Conservation (phyloP, 1,284 basidiomycete genomes). For the Tilletia horrida region DNA sequence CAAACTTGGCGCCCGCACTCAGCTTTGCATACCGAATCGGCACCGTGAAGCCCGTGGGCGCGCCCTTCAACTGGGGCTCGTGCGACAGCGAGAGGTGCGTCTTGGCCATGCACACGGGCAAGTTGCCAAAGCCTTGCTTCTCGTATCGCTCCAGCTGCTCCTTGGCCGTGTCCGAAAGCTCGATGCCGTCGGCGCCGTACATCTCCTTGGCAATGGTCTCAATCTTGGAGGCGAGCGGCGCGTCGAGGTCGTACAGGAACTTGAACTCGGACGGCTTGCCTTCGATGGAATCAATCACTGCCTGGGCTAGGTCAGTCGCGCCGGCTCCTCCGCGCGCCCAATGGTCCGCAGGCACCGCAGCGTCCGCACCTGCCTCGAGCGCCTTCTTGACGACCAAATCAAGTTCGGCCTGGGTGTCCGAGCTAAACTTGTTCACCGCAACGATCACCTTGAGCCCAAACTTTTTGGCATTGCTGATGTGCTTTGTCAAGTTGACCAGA, state of each 20-base stretch:
- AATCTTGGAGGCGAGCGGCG: conserved; percentile 49
- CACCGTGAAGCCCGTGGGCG: conserved; percentile 67
- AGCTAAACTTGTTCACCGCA: conserved; percentile 88
- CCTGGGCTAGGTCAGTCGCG: conserved; percentile 47
- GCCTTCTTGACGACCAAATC: conserved; percentile 77
- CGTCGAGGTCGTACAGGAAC: conserved; percentile 50
- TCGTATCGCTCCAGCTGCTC: conserved; percentile 89
- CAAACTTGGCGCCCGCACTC: conserved; percentile 89
- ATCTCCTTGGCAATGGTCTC: conserved; percentile 50
- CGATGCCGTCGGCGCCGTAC: conserved; percentile 53
- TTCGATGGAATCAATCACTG: conserved; percentile 46
- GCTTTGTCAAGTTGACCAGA: conserved; percentile 86
- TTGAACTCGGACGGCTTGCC: conserved; percentile 43
- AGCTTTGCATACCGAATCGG: conserved; percentile 86
- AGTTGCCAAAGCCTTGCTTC: conserved; percentile 73
- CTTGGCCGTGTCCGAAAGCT: conserved; percentile 66
- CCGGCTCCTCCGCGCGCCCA: conserved; percentile 58
- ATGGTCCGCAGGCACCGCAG: conserved; percentile 91
- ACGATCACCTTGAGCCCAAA: conserved; percentile 96
- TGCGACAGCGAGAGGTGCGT: conserved; percentile 70
- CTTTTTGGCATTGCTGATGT: conserved; percentile 92
- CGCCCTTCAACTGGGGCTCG: conserved; percentile 47
- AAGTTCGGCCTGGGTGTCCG: conserved; percentile 86
- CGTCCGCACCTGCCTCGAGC: conserved; percentile 83
- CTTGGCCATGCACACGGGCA: conserved; percentile 92